Conservation (phyloP, 2,329 filamentous ascomycete genomes). For the Alternaria angustiovoidea region DNA sequence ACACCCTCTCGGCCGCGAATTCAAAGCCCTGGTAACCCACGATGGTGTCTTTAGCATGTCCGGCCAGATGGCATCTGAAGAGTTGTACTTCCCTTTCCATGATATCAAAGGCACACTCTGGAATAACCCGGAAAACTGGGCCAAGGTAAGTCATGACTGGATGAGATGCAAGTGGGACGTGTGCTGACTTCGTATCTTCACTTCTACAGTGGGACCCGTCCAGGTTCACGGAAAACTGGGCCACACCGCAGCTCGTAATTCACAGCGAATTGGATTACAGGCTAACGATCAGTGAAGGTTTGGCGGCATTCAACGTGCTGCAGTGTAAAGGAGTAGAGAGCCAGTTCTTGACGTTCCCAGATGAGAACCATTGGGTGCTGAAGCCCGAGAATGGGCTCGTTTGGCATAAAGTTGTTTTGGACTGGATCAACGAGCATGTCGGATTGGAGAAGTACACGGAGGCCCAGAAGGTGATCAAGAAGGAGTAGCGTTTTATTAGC, state of each 20-base stretch:
- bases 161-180: background rate
- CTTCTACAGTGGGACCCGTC: conserved; percentile 62
- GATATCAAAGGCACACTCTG: conserved; percentile 50
- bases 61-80: conserved; percentile 60
- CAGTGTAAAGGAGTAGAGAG: conserved; percentile 79
- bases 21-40: conserved; percentile 88
- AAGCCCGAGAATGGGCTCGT: conserved; percentile 90
- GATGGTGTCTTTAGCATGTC: conserved; percentile 79
- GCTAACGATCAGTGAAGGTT: conserved; percentile 81
- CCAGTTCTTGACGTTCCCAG: conserved; percentile 81
- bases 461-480: conserved; percentile 18
- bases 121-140: conserved; percentile 58
- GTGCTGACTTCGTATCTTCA: background rate
- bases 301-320: conserved; percentile 85
- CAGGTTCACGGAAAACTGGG: conserved; percentile 71
- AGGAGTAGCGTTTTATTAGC: background rate
- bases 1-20: conserved; percentile 79
- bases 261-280: conserved; percentile 92
- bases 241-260: conserved; percentile 87
- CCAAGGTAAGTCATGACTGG: conserved; percentile 33
- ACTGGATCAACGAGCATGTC: conserved; percentile 72
- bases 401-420: conserved; percentile 87
- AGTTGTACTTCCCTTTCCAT: conserved; percentile 62
- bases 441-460: conserved; percentile 58
- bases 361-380: conserved; percentile 83